These are phyloP conservation scores for barley (Hordeum vulgare) DNA, from an alignment of 176 grass and related monocot genomes.

Conservation along the genomic window DNA sequence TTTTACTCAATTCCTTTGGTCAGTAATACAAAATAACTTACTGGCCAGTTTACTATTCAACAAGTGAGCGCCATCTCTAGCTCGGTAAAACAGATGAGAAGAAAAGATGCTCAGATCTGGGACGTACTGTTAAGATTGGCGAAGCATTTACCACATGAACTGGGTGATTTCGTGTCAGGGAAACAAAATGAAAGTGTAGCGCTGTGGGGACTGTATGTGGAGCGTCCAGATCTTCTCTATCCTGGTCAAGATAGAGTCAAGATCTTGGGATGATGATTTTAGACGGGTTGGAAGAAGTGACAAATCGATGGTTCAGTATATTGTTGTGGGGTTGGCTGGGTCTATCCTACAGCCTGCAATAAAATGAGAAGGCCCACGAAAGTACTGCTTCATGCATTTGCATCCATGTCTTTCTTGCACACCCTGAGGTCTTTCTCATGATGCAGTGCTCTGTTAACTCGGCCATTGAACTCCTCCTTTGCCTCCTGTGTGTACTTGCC, in stretches of 20 bases:
- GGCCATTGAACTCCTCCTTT: background rate
- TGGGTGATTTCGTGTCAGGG: background rate
- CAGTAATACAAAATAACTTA: background rate
- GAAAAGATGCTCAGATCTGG: background rate
- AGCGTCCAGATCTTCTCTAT: background rate
- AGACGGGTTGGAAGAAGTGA: background rate
- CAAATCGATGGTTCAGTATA: background rate
- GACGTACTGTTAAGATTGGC: background rate
- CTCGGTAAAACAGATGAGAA: background rate
- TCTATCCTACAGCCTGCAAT: background rate
- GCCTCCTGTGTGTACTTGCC: background rate
- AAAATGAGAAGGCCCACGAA: background rate
- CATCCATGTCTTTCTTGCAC: background rate
- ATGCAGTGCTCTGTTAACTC: background rate
- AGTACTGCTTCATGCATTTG: slow-evolving; percentile 23
- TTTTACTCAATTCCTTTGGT: background rate
- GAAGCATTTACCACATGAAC: background rate
- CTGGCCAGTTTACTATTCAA: background rate
- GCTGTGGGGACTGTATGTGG: background rate
- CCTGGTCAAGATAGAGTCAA: background rate
- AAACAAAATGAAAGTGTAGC: background rate
- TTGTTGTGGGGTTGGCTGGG: background rate
- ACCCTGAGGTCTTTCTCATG: background rate
- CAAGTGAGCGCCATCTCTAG: background rate
- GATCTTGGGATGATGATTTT: background rate